Percentiles rank a stretch among this genome's conserved stretches.
phyloP scores from a whole-genome alignment of 2,329 filamentous ascomycete species.

The Periconia macrospinosa region DNA sequence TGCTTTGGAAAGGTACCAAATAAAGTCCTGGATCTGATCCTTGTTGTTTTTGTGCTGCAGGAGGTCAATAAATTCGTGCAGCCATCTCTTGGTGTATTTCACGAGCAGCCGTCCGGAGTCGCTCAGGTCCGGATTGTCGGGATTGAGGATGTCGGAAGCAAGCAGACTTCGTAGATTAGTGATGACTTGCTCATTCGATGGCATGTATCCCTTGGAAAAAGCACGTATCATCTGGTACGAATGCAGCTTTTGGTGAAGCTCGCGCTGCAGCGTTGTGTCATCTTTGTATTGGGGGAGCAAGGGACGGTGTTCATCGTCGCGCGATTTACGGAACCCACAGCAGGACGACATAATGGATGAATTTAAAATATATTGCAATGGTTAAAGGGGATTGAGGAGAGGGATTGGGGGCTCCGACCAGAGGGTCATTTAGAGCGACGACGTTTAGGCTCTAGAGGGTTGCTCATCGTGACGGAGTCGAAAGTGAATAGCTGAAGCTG shows the following conservation, averaged over 20 bases:
- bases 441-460: too few relatives aligned
- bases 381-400: slow-evolving; percentile 1
- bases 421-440: too few relatives aligned
- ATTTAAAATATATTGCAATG: background rate
- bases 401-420: background rate
- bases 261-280: slow-evolving; percentile 75
- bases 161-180: slow-evolving; percentile 78
- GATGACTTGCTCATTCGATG: slow-evolving; percentile 82
- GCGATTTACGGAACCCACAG: slow-evolving; percentile 60
- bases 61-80: slow-evolving; percentile 80
- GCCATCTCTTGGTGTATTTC: slow-evolving; percentile 71
- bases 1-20: slow-evolving; percentile 83
- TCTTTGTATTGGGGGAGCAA: slow-evolving; percentile 82
- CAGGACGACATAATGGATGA: slow-evolving; percentile 60
- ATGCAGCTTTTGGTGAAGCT: slow-evolving; percentile 86
- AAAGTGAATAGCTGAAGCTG: background rate
- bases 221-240: slow-evolving; percentile 90
- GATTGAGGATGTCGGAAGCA: slow-evolving; percentile 76
- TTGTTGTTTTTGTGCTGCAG: slow-evolving; percentile 77
- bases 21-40: slow-evolving; percentile 88
- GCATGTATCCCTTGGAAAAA: slow-evolving; percentile 83
- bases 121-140: slow-evolving; percentile 73
- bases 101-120: slow-evolving; percentile 74
- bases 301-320: slow-evolving; percentile 66
- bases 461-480: slow-evolving; percentile 6